These are phyloP conservation scores for Tetradesmus lagerheimii DNA, from an alignment of 139 green algal species.

Conservation along the genomic window DNA sequence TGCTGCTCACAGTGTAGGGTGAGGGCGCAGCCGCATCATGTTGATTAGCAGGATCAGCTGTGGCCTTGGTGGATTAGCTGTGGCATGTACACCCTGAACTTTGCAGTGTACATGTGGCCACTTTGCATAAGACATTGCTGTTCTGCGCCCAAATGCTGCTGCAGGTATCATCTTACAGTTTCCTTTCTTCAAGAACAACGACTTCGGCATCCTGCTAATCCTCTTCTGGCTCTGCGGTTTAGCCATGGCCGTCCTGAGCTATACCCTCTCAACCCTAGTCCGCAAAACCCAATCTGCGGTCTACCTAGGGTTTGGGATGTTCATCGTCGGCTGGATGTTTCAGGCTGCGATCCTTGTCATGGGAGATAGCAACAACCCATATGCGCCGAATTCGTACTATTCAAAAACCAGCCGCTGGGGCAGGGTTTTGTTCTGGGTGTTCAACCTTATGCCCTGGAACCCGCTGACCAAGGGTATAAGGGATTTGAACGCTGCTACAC, in stretches of 20 bases:
- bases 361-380: too few relatives aligned
- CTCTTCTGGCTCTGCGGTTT: constrained; percentile 94
- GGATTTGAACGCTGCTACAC: constrained; percentile 77
- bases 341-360: not conserved
- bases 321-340: constrained; percentile 89
- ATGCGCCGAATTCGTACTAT: too few relatives aligned
- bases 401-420: constrained; percentile 16
- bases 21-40: too few relatives aligned
- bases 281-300: constrained; percentile 69
- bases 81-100: too few relatives aligned
- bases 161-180: constrained; percentile 87
- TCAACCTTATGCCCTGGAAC: constrained; percentile 85
- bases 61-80: too few relatives aligned
- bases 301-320: constrained; percentile 91
- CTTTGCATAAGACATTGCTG: too few relatives aligned
- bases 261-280: constrained; percentile 85
- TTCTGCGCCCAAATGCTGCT: too few relatives aligned
- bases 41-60: too few relatives aligned
- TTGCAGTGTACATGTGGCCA: too few relatives aligned
- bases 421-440: constrained; percentile 69
- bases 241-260: constrained; percentile 79
- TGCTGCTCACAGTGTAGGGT: too few relatives aligned
- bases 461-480: constrained; percentile 85
- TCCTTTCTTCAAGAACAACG: constrained; percentile 90
- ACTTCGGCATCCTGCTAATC: constrained; percentile 83